Percentiles rank a stretch among this genome's conserved stretches.
phyloP scores from a whole-genome alignment of 306 rosid genomes.

The Hippophae gyantsensis region DNA sequence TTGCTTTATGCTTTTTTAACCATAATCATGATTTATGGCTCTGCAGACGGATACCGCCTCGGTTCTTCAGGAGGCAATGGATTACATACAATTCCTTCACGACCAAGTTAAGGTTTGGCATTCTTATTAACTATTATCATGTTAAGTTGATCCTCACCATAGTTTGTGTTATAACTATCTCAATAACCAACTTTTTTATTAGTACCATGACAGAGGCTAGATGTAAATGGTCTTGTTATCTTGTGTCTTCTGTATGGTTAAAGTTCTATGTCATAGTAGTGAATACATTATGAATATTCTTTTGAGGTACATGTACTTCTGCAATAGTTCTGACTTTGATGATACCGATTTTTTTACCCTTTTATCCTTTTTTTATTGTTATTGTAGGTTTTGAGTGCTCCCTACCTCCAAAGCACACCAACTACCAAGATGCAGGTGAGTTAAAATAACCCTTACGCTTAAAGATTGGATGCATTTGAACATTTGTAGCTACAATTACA shows the following conservation, averaged over 20 bases:
- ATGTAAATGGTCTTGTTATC: too few species aligned
- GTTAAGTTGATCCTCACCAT: too few species aligned
- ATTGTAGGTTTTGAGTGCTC: slow-evolving; percentile 85
- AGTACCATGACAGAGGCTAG: too few species aligned
- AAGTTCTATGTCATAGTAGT: too few species aligned
- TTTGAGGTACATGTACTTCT: not conserved
- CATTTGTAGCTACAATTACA: not conserved
- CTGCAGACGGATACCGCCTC: slow-evolving; percentile 99
- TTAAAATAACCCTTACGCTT: not conserved
- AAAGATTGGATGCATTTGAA: not conserved
- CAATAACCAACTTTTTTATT: too few species aligned
- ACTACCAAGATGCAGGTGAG: slow-evolving; percentile 58
- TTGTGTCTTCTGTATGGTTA: too few species aligned
- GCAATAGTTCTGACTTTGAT: not conserved
- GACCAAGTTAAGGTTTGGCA: slow-evolving; percentile 91
- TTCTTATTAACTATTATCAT: slow-evolving; percentile 7
- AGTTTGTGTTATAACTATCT: too few species aligned
- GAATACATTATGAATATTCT: not conserved
- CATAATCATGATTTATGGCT: slow-evolving; percentile 8
- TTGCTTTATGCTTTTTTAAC: slow-evolving; percentile 1
- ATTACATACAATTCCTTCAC: slow-evolving; percentile 83
- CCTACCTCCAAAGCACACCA: slow-evolving; percentile 62
- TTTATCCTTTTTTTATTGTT: slow-evolving; percentile 4
- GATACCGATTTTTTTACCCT: slow-evolving; percentile 2
- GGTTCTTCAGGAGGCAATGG: slow-evolving; percentile 87